phyloP scores from a whole-genome alignment of 768 basidiomycete genomes.

The Rubroboletus pulcherrimus region DNA sequence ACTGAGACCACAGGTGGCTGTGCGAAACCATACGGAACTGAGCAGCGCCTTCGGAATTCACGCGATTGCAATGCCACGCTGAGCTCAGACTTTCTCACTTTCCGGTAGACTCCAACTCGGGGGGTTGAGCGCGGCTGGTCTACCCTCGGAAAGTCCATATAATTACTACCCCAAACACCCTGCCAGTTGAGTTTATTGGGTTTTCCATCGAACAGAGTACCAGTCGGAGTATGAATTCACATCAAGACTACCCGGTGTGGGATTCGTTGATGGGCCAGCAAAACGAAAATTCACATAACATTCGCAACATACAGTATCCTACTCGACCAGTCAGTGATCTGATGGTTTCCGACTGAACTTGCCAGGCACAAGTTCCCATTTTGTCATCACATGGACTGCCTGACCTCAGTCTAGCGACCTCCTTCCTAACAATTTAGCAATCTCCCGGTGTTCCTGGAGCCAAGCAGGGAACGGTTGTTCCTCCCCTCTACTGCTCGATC shows the following conservation, averaged over 20 bases:
- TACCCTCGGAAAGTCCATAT: too few relatives aligned
- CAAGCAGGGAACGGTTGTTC: conserved; percentile 71
- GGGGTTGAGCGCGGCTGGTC: too few relatives aligned
- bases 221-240: not conserved
- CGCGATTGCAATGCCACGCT: not conserved
- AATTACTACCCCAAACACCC: too few relatives aligned
- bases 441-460: conserved; percentile 82
- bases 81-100: not conserved
- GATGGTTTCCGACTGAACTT: not conserved
- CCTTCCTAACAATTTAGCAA: conserved; percentile 65
- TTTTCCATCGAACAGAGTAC: not conserved
- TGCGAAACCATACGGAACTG: not conserved
- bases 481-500: conserved; percentile 36
- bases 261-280: not conserved
- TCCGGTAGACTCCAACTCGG: not conserved
- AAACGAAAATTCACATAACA: not conserved
- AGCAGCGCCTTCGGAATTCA: not conserved
- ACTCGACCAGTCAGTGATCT: not conserved
- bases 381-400: not conserved
- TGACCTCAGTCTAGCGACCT: conserved; percentile 60
- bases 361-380: conserved; percentile 3
- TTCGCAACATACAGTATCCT: not conserved
- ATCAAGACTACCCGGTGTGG: too few relatives aligned
- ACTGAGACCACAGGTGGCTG: conserved; percentile 16
- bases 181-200: too few relatives aligned